Percentiles rank a stretch among this genome's conserved stretches.
These are phyloP conservation scores for Pichia inconspicua DNA, from an alignment of 1,139 yeast genomes.

Conservation along the genomic window DNA sequence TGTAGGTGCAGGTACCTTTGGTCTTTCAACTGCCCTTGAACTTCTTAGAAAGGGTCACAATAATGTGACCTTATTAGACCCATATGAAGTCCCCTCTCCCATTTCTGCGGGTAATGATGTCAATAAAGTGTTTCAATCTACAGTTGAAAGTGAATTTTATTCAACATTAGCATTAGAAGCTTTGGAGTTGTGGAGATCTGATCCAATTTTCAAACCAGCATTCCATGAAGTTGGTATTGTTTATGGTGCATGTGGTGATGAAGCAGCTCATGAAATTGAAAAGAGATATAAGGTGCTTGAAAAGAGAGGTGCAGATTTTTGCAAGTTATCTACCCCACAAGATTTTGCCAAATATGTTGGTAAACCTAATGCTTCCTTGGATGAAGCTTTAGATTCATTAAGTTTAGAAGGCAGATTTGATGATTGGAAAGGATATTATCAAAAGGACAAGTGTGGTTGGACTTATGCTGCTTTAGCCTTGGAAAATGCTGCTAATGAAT, in stretches of 20 bases:
- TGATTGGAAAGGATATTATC: slow-evolving; percentile 24
- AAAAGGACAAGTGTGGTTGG: slow-evolving; percentile 30
- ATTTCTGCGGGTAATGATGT: slow-evolving; percentile 39
- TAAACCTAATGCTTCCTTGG: not conserved
- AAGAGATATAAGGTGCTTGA: slow-evolving; percentile 1
- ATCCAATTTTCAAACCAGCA: slow-evolving; percentile 27
- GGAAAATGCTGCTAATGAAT: slow-evolving; percentile 26
- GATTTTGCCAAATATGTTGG: slow-evolving; percentile 16
- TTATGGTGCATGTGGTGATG: slow-evolving; percentile 19
- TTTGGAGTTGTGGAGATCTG: slow-evolving; percentile 30
- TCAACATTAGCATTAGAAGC: slow-evolving; percentile 34
- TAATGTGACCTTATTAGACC: slow-evolving; percentile 32
- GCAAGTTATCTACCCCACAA: slow-evolving; percentile 13
- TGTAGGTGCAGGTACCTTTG: slow-evolving; percentile 30
- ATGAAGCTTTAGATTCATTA: not conserved
- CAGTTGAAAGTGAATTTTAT: slow-evolving; percentile 26
- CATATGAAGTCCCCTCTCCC: slow-evolving; percentile 36
- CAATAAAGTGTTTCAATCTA: slow-evolving; percentile 33
- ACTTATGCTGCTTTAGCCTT: slow-evolving; percentile 30
- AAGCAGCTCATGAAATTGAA: slow-evolving; percentile 9
- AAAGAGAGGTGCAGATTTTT: slow-evolving; percentile 4
- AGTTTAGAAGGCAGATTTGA: slow-evolving; percentile 7
- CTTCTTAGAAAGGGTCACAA: slow-evolving; percentile 23
- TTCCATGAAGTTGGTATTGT: slow-evolving; percentile 29
- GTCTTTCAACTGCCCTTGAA: slow-evolving; percentile 30